Base-by-base conservation (phyloP, 257 asterid species). In the Anisodus tanguticus region DNA sequence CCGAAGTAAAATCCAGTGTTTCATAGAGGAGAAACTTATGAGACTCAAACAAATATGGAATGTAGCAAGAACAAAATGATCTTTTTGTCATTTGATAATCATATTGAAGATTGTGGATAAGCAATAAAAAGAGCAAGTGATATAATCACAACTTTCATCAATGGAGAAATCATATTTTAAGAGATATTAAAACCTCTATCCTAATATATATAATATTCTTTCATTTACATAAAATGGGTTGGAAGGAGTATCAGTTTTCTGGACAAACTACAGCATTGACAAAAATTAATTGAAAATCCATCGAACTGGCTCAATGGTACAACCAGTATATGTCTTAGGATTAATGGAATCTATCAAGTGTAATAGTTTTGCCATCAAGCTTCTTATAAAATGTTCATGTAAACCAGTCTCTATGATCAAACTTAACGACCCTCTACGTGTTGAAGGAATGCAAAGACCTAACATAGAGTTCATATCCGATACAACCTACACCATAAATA, bases 1-100 rank as follows among this genome's bases (percentile, higher is more conserved):
- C 45, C 22, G 47, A 76, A 49, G 81, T 76, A 76, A 11, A 51
- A 76, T 76, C 47, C 63, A 76, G 60, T 51, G 60, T 76, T 76
- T 76, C 63, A 76, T 51, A 76, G 45, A 76, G 47, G 45, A 51
- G 63, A 49, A 76, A 19, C 63, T 76, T 51, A 51, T 51, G 81
- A 76, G 47, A 76, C 22, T 12, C 26, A 10, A 76, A 76, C 47
- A 76, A 17, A 19, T 11, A 74, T 22, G 49, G 81, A 7, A 26
- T 49, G 51, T 53, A 26, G 8, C 43, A 53, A 76, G 8, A 26
- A 76, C 3, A 76, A 49, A 10, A 53, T 49, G 63, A 51, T 22
- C 6, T 51, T 19, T 13, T 69, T 69, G 54, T 41, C 15, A 51
- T 31, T 76, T 22, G 81, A 51, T 53, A 26, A 37, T 31, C 63